These are phyloP conservation scores for Mortierella alpina DNA, from an alignment of 192 early-diverging fungal species.

Conservation along the genomic window DNA sequence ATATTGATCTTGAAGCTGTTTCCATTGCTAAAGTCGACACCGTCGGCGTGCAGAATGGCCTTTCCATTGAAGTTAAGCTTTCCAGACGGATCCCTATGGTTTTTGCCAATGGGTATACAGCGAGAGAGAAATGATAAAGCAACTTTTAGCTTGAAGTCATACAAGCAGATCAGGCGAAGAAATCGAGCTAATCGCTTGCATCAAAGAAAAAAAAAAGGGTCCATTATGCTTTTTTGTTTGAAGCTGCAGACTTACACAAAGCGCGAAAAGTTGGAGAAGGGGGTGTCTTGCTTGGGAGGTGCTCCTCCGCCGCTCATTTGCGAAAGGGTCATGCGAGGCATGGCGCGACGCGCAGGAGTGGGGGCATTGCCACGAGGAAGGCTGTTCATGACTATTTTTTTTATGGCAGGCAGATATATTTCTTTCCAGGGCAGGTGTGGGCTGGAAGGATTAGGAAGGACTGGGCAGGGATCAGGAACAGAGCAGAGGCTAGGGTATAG, in stretches of 20 bases:
- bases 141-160: background rate
- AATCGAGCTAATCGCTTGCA: constrained; percentile 5
- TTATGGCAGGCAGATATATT: background rate
- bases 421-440: background rate
- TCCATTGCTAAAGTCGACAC: constrained; percentile 92
- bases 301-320: constrained; percentile 34
- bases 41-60: constrained; percentile 88
- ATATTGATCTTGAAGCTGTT: constrained; percentile 90
- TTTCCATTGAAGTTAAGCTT: constrained; percentile 93
- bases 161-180: constrained; percentile 12
- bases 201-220: constrained; percentile 6
- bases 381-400: constrained; percentile 15
- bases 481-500: background rate
- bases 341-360: constrained; percentile 24
- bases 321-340: constrained; percentile 38
- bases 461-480: background rate
- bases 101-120: background rate
- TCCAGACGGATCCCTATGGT: constrained; percentile 78
- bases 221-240: background rate
- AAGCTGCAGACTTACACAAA: constrained; percentile 65
- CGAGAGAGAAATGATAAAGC: background rate
- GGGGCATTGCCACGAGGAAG: constrained; percentile 34
- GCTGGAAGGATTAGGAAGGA: background rate
- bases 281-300: constrained; percentile 49
- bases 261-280: constrained; percentile 75